Evolutionary conservation across 352 stramenopile genomes (phyloP).

Genomic region (Globisporangium sylvaticum): DNA sequence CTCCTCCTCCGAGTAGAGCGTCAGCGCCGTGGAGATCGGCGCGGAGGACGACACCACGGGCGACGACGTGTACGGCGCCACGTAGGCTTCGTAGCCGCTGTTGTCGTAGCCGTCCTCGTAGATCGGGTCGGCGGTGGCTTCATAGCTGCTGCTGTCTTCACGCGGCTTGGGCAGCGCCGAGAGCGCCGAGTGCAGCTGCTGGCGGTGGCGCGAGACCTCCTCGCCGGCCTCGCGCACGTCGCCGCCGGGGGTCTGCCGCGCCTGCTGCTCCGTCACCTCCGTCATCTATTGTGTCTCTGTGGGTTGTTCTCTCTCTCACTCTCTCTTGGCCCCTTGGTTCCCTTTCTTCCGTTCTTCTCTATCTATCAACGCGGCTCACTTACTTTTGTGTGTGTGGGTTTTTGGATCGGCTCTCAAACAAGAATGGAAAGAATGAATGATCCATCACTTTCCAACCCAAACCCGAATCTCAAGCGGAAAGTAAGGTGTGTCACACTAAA

Average conservation of each 20-base stretch:
- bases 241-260: slow-evolving; percentile 7
- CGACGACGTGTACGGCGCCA: slow-evolving; percentile 12
- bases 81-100: slow-evolving; percentile 17
- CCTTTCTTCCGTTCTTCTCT: background rate
- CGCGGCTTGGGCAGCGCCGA: slow-evolving; percentile 26
- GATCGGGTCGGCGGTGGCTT: slow-evolving; percentile 14
- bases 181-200: slow-evolving; percentile 30
- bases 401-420: background rate
- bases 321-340: background rate
- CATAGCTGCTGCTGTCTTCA: slow-evolving; percentile 7
- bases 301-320: slow-evolving; percentile 5
- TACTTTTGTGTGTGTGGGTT: background rate
- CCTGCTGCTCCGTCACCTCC: slow-evolving; percentile 16
- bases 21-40: slow-evolving; percentile 40
- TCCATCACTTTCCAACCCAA: background rate
- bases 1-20: slow-evolving; percentile 34
- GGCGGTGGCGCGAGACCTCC: slow-evolving; percentile 17
- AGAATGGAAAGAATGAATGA: background rate
- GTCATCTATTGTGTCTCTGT: slow-evolving; percentile 7
- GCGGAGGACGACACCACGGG: slow-evolving; percentile 5
- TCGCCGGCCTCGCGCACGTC: slow-evolving; percentile 27
- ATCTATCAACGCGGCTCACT: background rate
- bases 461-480: background rate
- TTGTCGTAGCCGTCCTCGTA: slow-evolving; percentile 13
- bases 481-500: background rate